Evolutionary conservation across 2,329 filamentous ascomycete species (phyloP), one percentile per base, ranked within the genome.

Genomic region (Xylaria sp.): DNA sequence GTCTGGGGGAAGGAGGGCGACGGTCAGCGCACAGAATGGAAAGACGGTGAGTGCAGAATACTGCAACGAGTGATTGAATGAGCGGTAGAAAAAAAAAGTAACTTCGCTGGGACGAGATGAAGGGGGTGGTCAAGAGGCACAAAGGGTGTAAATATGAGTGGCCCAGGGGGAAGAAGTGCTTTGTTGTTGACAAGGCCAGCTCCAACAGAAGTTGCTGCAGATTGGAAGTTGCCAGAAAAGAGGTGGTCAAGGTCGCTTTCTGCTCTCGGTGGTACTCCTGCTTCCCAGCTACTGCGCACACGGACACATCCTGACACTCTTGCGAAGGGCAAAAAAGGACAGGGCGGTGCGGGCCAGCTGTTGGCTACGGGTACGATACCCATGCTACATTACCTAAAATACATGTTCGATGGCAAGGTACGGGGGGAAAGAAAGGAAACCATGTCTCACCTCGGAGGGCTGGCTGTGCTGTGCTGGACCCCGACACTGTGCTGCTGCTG

Each of bases 291-390:
- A 40, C 62, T 49, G 31, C 61, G 72, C 71, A 69, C 69, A 68
- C 72, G 48, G 68, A 68, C 71, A 59, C 59, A 65, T 56, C 63
- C 66, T 71, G 68, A 67, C 71, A 71, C 63, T 67, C 59, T 51
- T 62, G 59, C 44, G 62, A 65, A 56, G 44, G 63, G 60, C 56
- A 67, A 65, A 71, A 73, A 71, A 66, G 70, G 66, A 70, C 72
- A 77, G 74, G 75, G 75, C 75, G 73, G 75, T 76, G 75, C 75
- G 75, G 75, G 73, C 75, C 74, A 77, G 71, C 73, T 71, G 75
- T 71, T 77, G 73, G 74, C 67, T 71, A 73, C 72, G 67, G 72
- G 73, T 73, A 72, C 72, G 54, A 31, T 67, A 67, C 71, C 74
- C 73, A 76, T 76, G 73, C 72, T 72, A 73, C 74, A 59, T 60